Base-by-base conservation (phyloP, 345 rosid genomes). In the Barbarea vulgaris region DNA sequence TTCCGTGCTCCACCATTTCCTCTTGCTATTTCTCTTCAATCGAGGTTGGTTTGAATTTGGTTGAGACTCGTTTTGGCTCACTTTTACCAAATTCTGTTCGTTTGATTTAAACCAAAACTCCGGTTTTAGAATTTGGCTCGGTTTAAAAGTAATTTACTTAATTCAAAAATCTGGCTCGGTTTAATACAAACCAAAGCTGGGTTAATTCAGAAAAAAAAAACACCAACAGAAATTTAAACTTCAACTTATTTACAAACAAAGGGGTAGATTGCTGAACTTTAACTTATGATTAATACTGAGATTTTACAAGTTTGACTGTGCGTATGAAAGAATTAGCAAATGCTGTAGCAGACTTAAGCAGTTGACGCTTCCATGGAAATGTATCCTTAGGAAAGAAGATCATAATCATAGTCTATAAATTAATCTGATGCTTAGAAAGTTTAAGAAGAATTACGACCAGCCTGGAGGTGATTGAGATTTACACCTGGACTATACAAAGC, bases 351-450 rank as follows among this genome's bases (percentile, higher is more conserved):
- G 86, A 77, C 69, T 78, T 81, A 25, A 87, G 87, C 83, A 93
- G 64, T 57, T 81, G 80, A 70, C 91, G 84, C 83, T 89, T 91
- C 98, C 96, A 93, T 7, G 74, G 79, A 79, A 93, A 83, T 18
- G 96, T 87, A 57, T 86, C 87, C 79, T 80, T 88, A 0, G 94
- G 87, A 44, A 89, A 76, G n/a, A n/a, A n/a, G 37, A 88, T 80
- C 67, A 76, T 85, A 22, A 74, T 51, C 69, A 87, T 75, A 76
- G 82, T 84, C 97, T 94, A 88, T 51, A 55, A 72, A 59, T 36
- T n/a, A n/a, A n/a, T n/a, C n/a, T n/a, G n/a, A n/a, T n/a, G n/a
- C n/a, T n/a, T n/a, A 24, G 25, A 24, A 24, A 24, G 25, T 24
- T 24, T 24, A 24, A 24, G 25, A 24, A 24, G 25, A 3, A 24